These are phyloP conservation scores for Lachnellula hyalina DNA, from an alignment of 2,329 filamentous ascomycete genomes.

Conservation along the genomic window DNA sequence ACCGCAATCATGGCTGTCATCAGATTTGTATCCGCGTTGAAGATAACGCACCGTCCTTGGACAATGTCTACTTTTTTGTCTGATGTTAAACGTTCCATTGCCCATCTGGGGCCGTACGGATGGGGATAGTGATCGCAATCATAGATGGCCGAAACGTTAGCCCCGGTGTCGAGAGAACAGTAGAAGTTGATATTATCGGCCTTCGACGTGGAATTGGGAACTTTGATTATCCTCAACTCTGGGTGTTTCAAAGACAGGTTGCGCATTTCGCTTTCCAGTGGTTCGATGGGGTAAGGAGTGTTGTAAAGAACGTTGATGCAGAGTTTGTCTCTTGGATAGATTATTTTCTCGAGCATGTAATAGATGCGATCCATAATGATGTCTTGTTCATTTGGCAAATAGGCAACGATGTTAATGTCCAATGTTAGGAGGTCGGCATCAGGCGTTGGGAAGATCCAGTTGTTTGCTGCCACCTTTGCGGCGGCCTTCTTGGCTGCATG, in stretches of 20 bases:
- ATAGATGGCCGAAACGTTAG: slow-evolving; percentile 43
- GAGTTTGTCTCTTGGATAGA: slow-evolving; percentile 42
- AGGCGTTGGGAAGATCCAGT: slow-evolving; percentile 38
- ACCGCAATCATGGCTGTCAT: slow-evolving; percentile 43
- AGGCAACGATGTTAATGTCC: slow-evolving; percentile 44
- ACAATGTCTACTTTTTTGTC: slow-evolving; percentile 41
- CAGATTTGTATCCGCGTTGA: slow-evolving; percentile 40
- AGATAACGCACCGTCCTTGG: slow-evolving; percentile 44
- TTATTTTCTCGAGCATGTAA: slow-evolving; percentile 41
- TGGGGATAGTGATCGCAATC: slow-evolving; percentile 47
- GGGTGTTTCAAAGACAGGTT: slow-evolving; percentile 34
- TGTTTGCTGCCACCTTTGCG: slow-evolving; percentile 34
- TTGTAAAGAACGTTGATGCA: slow-evolving; percentile 45
- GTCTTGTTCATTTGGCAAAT: slow-evolving; percentile 46
- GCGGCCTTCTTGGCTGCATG: slow-evolving; percentile 34
- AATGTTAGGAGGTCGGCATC: slow-evolving; percentile 37
- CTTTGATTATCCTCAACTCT: slow-evolving; percentile 41
- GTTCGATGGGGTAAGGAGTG: slow-evolving; percentile 41
- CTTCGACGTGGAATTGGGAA: slow-evolving; percentile 43
- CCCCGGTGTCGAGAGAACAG: slow-evolving; percentile 38
- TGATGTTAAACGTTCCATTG: slow-evolving; percentile 40
- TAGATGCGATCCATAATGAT: slow-evolving; percentile 43
- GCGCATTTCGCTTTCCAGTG: slow-evolving; percentile 38
- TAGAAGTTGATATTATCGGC: slow-evolving; percentile 47
- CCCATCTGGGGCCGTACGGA: slow-evolving; percentile 43